A percentile compares a stretch with the other conserved stretches of the same genome.
Evolutionary conservation across 192 early-diverging fungal genomes (phyloP).

Genomic region (Gaertneriomyces semiglobifer): DNA sequence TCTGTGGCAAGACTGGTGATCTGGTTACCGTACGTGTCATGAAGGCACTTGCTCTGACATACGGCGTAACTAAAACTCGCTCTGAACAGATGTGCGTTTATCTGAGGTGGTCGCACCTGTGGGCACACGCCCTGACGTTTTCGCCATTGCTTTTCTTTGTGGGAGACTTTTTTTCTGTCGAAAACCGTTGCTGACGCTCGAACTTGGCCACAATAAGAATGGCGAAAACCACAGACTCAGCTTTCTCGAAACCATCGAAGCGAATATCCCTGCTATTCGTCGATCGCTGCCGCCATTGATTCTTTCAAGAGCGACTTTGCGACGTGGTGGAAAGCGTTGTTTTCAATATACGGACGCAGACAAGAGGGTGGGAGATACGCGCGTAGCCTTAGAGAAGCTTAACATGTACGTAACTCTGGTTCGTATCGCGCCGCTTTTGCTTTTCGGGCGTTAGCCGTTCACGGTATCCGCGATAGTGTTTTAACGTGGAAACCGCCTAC

Average conservation of each 20-base stretch:
- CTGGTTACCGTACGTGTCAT: conserved; percentile 1
- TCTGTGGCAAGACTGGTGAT: conserved; percentile 14
- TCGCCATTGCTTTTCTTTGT: conserved; percentile 11
- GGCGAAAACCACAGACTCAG: conserved; percentile 6
- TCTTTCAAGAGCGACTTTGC: too few relatives aligned
- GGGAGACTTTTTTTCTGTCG: conserved; percentile 10
- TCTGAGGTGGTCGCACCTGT: conserved; percentile 18
- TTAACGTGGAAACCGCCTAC: conserved; percentile 7
- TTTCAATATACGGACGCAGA: conserved; percentile 13
- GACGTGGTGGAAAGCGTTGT: conserved; percentile 22
- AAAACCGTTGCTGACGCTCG: conserved; percentile 6
- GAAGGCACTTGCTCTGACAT: background rate
- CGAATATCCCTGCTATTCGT: conserved; percentile 10
- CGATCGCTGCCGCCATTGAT: background rate
- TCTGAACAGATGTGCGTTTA: conserved; percentile 1
- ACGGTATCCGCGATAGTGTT: conserved; percentile 5
- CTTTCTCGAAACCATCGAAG: conserved; percentile 11
- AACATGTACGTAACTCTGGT: conserved; percentile 14
- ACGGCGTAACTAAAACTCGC: background rate
- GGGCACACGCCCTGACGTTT: background rate
- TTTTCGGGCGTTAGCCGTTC: background rate
- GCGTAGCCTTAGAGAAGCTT: conserved; percentile 19
- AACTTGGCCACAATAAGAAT: conserved; percentile 1
- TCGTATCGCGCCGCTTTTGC: background rate
- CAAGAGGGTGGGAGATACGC: conserved; percentile 14